Evolutionary conservation across 352 stramenopile genomes (phyloP), one percentile per base, ranked within the genome.

Genomic region (Pythium dissimile): DNA sequence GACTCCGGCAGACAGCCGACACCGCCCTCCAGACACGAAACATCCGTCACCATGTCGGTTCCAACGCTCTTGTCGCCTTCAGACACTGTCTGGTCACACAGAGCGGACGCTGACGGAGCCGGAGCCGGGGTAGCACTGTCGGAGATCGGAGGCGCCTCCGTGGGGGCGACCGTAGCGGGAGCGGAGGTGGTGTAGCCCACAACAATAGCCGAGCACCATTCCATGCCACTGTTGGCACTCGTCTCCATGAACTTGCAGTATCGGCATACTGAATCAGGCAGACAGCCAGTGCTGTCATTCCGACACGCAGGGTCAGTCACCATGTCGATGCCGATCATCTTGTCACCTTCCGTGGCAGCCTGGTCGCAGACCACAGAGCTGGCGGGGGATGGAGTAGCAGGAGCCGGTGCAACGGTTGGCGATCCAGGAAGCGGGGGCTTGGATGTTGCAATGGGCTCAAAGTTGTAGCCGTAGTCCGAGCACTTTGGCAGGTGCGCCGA

Each of bases 401-500:
- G 35, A 2, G 26, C 5, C 15, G 48, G 35, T 1, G 48, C 23
- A 2, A 18, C 38, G 16, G 24, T 45, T 12, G 48, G 27, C 16
- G 10, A 34, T 3, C 48, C 35, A 12, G 48, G 28, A 16, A 34
- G 18, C 10, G 50, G 50, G 21, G 50, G 34, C 7, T 38, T 27
- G 12, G 50, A 48, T 15, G 48, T 45, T 23, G 48, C 34, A 16
- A 55, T 37, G 2, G 48, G 48, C 7, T 55, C 48, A 26, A 55
- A 58, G 28, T 58, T 41, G 39, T 39, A 58, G 18, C 50, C 59
- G 12, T 48, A 51, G 3, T 35, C 24, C 9, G 43, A 46, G 37
- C 58, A 66, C 26, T 59, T 28, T 8, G 24, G 20, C 11, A 66
- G 42, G 63, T 67, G 55, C 28, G 38, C n/a, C 9, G 59, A 72